Base-by-base conservation (phyloP, 352 stramenopile species). In the Phytopythium vexans region DNA sequence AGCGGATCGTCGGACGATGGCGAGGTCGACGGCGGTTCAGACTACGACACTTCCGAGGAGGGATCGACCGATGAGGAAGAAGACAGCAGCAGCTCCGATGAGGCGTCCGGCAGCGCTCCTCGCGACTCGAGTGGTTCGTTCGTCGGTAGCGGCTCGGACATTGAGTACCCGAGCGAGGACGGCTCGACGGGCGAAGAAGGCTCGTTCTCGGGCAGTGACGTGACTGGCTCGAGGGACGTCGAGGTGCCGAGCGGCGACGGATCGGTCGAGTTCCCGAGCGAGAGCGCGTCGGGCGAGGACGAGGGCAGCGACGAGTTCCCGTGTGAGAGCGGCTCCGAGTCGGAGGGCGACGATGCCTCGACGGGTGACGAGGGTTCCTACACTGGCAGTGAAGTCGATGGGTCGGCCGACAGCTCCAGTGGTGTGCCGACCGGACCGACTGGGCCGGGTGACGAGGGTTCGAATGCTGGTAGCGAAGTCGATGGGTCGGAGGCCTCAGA, bases 301-400 rank as follows among this genome's bases (percentile, higher is more conserved):
- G 46, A 52, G 11, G 46, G 34, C 1, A 43, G 34, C 3, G 39
- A 41, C 45, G 21, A 27, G 21, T 27, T 27, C 21, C 21, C 21
- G 21, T 27, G 21, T 27, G 21, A 27, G 21, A 27, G 21, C 21
- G 21, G 21, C 21, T 52, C 46, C 3, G 46, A 43, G 34, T 9
- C 34, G 46, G 21, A 33, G 2, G 46, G n/a, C 15, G 15, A 21
- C 8, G 34, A 21, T 11, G 38, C n/a, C 15, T 52, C 46, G 10
- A n/a, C 46, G 6, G 46, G 34, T 14, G 46, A 35, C 6, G 46
- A 52, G 11, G 46, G 34, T 0, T 52, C 46, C 3, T 51, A 41
- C 45, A 27, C 46, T 36, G 46, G 46, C 33, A 51, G 45, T 3
- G 45, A 51, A 14, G 45, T 51, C 6, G 45, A 12, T n/a, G 45